phyloP scores from a whole-genome alignment of 2,329 filamentous ascomycete genomes.

The Pleomassaria siparia region DNA sequence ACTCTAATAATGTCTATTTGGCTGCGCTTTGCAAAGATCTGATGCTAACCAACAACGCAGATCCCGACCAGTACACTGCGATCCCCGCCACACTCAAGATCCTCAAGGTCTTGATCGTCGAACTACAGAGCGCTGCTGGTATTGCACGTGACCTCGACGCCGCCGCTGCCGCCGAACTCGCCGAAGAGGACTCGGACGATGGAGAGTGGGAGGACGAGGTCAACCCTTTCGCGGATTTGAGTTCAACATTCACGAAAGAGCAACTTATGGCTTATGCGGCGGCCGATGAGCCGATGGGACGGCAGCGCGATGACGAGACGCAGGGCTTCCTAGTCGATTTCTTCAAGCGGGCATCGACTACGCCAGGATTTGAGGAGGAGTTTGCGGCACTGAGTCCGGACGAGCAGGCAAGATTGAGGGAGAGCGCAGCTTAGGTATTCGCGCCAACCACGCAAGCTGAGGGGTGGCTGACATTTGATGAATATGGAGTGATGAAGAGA shows the following conservation, averaged over 20 bases:
- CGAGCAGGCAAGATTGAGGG: constrained; percentile 57
- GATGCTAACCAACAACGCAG: constrained; percentile 44
- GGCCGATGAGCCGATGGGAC: constrained; percentile 51
- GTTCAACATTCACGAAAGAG: constrained; percentile 51
- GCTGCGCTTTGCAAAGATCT: no score
- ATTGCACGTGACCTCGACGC: constrained; percentile 57
- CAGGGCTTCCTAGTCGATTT: constrained; percentile 82
- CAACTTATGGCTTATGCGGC: constrained; percentile 79
- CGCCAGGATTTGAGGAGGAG: constrained; percentile 57
- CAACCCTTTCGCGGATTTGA: constrained; percentile 72
- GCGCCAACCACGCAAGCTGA: no score
- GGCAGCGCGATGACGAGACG: constrained; percentile 85
- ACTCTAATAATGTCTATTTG: no score
- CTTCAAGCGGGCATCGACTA: constrained; percentile 63
- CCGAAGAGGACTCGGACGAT: constrained; percentile 67
- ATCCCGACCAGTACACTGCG: constrained; percentile 86
- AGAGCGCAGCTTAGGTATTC: constrained; percentile 11
- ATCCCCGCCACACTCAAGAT: constrained; percentile 92
- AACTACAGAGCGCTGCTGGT: constrained; percentile 80
- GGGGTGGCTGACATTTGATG: background rate
- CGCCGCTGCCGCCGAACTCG: constrained; percentile 61
- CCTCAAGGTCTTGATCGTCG: constrained; percentile 90
- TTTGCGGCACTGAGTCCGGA: constrained; percentile 56
- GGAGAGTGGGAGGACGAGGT: constrained; percentile 80
- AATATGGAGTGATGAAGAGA: background rate